Evolutionary conservation across 2,329 filamentous ascomycete species (phyloP).

Genomic region (Amylocarpus encephaloides): DNA sequence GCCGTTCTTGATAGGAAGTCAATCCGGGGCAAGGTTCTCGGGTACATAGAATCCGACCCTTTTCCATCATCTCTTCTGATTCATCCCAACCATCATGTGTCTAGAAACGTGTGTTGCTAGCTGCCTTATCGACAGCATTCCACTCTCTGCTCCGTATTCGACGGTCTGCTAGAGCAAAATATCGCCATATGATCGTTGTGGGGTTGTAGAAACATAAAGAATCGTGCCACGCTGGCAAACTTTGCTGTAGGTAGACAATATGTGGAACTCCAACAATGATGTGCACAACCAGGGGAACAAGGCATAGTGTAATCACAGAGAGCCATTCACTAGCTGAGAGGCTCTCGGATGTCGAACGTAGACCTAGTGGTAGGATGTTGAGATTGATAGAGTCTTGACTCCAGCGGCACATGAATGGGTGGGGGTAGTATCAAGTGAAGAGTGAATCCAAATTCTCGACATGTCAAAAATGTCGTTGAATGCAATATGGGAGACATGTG

Average conservation of each 20-base stretch:
- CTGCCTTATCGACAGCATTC: slow-evolving; percentile 27
- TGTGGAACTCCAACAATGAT: slow-evolving; percentile 26
- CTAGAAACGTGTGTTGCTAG: slow-evolving; percentile 34
- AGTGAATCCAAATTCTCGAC: no score
- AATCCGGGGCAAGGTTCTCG: background rate
- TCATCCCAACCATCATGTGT: slow-evolving; percentile 32
- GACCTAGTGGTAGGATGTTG: no score
- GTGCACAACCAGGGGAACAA: slow-evolving; percentile 32
- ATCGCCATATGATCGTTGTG: slow-evolving; percentile 20
- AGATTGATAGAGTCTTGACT: no score
- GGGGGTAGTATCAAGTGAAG: no score
- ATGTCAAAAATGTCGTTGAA: no score
- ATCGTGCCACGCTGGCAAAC: slow-evolving; percentile 29
- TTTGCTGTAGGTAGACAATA: slow-evolving; percentile 17
- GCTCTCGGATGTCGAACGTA: background rate
- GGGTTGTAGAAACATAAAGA: slow-evolving; percentile 31
- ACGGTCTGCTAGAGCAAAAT: slow-evolving; percentile 18
- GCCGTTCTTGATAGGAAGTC: background rate
- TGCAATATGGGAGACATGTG: no score
- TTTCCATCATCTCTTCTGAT: slow-evolving; percentile 26
- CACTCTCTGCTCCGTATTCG: slow-evolving; percentile 29
- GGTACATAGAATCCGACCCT: slow-evolving; percentile 2
- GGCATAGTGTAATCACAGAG: slow-evolving; percentile 28
- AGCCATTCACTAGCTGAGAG: slow-evolving; percentile 28
- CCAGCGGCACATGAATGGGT: no score